Conservation (phyloP, 106 monocot genomes). For the Dioscorea alata region DNA sequence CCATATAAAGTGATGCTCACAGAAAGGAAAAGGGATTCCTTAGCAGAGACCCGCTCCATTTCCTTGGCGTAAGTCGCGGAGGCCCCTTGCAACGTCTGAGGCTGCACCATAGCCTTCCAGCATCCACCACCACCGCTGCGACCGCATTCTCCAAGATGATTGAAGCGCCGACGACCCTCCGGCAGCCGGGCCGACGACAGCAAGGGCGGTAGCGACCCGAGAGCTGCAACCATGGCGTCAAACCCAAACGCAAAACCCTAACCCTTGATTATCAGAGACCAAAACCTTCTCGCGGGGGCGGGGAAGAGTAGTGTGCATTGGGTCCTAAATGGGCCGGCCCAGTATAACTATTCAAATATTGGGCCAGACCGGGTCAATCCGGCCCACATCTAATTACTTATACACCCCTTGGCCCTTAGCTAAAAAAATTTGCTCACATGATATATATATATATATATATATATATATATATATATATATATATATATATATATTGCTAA, state of each 20-base stretch:
- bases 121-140: slow-evolving; percentile 9
- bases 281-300: too few species aligned
- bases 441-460: too few species aligned
- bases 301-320: too few species aligned
- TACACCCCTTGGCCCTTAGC: too few species aligned
- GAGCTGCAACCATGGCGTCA: slow-evolving; percentile 18
- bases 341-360: too few species aligned
- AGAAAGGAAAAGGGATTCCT: slow-evolving; percentile 95
- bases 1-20: slow-evolving; percentile 27
- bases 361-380: too few species aligned
- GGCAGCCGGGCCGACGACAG: neutral
- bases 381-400: too few species aligned
- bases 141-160: neutral
- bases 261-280: neutral
- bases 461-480: too few species aligned
- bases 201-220: slow-evolving; percentile 1
- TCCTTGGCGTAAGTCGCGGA: slow-evolving; percentile 82
- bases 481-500: too few species aligned
- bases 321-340: too few species aligned
- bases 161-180: slow-evolving; percentile 6
- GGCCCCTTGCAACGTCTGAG: slow-evolving; percentile 65
- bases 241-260: neutral
- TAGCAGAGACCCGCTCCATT: slow-evolving; percentile 97
- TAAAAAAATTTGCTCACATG: too few species aligned
- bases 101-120: slow-evolving; percentile 58